Base-by-base conservation (phyloP, 2,329 filamentous ascomycete species). In the Remersonia thermophila region DNA sequence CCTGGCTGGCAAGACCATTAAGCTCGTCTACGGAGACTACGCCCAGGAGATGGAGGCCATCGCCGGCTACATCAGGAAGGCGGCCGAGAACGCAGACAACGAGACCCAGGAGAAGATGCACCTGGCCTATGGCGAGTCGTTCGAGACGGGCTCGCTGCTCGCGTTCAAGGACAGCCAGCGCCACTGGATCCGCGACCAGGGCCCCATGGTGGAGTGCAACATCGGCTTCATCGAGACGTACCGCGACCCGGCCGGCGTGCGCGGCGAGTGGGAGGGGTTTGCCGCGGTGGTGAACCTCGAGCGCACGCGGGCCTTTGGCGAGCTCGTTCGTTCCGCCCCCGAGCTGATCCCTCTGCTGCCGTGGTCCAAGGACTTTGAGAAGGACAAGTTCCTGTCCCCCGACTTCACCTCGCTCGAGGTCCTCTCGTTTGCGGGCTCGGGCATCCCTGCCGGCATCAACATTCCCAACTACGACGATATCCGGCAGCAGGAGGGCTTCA, bases 331-430 rank as follows among this genome's bases (percentile, higher is more conserved):
- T 14, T 78, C 78, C 17, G 87, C 91, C 0, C 81, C 86, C 9
- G 66, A 67, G 31, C 78, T 94, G 54, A 95, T 98, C 35, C 84
- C 86, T 6, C 76, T 93, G 43, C 65, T 98, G 11, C 91, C 91
- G 0, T 98, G 91, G 91, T 65, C 68, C 26, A 71, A 73, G 32
- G 82, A 84, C 1, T 98, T 96, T 47, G 91, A 98, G 56, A 96
- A 96, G 60, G 87, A 95, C 64, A 86, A 82, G 52, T 98, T 98
- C 59, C 62, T 93, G 26, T 89, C 84, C 35, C 91, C 91, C 0
- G 91, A 98, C 56, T 98, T 98, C 54, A 96, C 91, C 0, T 91
- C 83, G 8, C 69, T 96, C 2, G 91, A 98, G 57, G 86, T 95
- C 3, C 61, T 95, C 42, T 85, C 81, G 1, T 95, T 95, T 49